These are phyloP conservation scores for Pleurotus eryngii DNA, from an alignment of 768 basidiomycete genomes.

Conservation along the genomic window DNA sequence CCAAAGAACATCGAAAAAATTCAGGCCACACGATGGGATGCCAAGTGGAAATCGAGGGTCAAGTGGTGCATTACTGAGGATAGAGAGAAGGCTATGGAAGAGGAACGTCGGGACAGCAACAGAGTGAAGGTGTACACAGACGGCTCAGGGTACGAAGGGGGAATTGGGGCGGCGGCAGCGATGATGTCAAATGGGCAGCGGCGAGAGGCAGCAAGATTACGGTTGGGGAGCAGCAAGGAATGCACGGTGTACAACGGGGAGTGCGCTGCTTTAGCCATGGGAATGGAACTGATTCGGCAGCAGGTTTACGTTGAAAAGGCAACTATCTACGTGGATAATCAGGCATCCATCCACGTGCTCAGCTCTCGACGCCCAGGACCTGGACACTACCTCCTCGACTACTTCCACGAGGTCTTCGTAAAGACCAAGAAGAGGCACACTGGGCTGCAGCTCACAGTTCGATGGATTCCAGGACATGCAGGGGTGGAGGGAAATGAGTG, in stretches of 20 bases:
- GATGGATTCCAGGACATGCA: constrained; percentile 22
- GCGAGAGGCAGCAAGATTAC: constrained; percentile 6
- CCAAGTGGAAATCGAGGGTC: neutral
- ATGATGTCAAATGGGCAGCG: constrained; percentile 9
- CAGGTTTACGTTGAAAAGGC: neutral
- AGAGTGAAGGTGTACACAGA: constrained; percentile 9
- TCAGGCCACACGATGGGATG: neutral
- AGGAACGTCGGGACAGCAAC: neutral
- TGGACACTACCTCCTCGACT: constrained; percentile 9
- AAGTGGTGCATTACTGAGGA: neutral
- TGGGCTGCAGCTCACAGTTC: constrained; percentile 1
- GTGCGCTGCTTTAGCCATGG: constrained; percentile 23
- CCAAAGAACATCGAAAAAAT: constrained; percentile 9
- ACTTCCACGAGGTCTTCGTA: neutral
- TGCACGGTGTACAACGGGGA: too few species aligned
- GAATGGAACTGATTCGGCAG: constrained; percentile 18
- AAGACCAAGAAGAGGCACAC: neutral
- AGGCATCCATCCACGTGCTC: constrained; percentile 8
- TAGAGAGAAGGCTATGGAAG: neutral
- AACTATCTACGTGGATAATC: constrained; percentile 11
- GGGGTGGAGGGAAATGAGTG: constrained; percentile 22
- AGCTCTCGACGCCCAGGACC: neutral
- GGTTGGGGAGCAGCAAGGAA: constrained; percentile 17
- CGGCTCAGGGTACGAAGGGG: constrained; percentile 4
- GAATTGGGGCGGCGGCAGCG: constrained; percentile 7